Evolutionary conservation across 805 yeast genomes (phyloP), one percentile per base, ranked within the genome.

Genomic region (Saccharomycopsis lassenensis): DNA sequence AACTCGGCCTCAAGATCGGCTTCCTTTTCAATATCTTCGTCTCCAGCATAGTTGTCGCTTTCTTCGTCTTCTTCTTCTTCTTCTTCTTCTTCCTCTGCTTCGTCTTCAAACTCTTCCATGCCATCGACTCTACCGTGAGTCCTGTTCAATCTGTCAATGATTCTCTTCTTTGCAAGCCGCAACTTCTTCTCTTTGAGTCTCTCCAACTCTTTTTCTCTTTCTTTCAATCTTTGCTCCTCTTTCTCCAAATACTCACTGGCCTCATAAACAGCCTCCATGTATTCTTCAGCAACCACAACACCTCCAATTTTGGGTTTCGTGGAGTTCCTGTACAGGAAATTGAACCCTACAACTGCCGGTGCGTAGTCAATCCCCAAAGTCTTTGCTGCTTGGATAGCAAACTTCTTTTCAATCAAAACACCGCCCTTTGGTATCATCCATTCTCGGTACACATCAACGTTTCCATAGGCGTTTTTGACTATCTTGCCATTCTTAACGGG

Each of bases 341-440:
- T 91, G 58, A 91, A 89, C 0, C 87, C 84, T 2, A 78, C 77
- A 2, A 86, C 87, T 0, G 96, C 97, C 32, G 74, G 77, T 0
- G 94, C 96, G 59, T 66, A 85, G 46, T 84, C 94, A 5, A 89
- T 65, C 0, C 69, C 73, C 7, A 87, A 48, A 1, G 74, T 51
- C 40, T 68, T 69, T 0, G 94, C 94, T 0, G 97, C 95, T 32
- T 63, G 64, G 25, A 69, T 73, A 0, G 81, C 73, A 39, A 66
- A 55, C 25, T 69, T 65, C 46, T 70, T 56, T 4, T 66, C 59
- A 4, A 86, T 58, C 36, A 83, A 69, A 7, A 61, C 68, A 6
- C 83, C 93, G 16, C 89, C 87, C 12, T 59, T 65, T 0, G 98
- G 98, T 2, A 89, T 59, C 97, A 89, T 89, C 29, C 73, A 61